Conservation (phyloP, 306 rosid genomes). For the Elaeagnus macrophylla region DNA sequence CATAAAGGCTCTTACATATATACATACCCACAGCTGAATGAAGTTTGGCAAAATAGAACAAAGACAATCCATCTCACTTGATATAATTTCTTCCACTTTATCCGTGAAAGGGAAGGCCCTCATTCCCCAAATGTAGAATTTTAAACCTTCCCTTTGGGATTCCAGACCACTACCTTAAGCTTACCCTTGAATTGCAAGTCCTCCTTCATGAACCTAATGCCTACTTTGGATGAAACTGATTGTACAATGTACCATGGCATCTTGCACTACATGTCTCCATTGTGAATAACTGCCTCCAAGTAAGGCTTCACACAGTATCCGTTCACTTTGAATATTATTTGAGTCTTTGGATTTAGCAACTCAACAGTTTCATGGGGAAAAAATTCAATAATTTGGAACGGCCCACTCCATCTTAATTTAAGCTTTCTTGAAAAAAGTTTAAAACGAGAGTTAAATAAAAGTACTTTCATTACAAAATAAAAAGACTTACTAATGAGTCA, state of each 20-base stretch:
- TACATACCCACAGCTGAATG: conserved; percentile 20
- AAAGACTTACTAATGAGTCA: too few species aligned
- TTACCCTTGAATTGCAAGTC: conserved; percentile 46
- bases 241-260: conserved; percentile 51
- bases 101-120: conserved; percentile 33
- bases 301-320: too few species aligned
- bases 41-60: conserved; percentile 9
- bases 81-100: neutral
- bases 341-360: too few species aligned
- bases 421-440: too few species aligned
- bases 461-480: too few species aligned
- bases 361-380: too few species aligned
- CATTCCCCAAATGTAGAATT: conserved; percentile 36
- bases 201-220: conserved; percentile 36
- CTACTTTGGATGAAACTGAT: conserved; percentile 18
- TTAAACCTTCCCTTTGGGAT: conserved; percentile 31
- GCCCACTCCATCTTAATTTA: too few species aligned
- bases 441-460: too few species aligned
- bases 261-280: too few species aligned
- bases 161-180: conserved; percentile 28
- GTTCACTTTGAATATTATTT: too few species aligned
- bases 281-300: too few species aligned
- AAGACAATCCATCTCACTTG: conserved; percentile 17
- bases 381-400: too few species aligned
- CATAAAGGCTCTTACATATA: neutral